Percentiles rank a stretch among this genome's conserved stretches.
These are phyloP conservation scores for Zhuliangozyma blackwelliae DNA, from an alignment of 1,139 yeast species.

Conservation along the genomic window DNA sequence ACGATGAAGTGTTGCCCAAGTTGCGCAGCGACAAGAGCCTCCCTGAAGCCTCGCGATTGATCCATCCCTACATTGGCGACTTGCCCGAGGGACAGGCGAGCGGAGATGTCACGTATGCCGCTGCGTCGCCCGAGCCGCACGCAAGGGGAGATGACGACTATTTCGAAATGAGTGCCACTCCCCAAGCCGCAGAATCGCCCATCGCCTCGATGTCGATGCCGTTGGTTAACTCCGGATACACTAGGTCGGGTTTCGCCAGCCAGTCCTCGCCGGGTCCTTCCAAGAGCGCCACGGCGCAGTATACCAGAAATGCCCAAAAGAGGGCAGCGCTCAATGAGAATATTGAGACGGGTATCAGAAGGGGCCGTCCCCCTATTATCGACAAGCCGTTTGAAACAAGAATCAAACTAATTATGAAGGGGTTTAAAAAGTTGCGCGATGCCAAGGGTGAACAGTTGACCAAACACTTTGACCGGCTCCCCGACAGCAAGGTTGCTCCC, in stretches of 20 bases:
- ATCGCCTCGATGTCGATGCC: slow-evolving; percentile 7
- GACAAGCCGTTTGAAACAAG: slow-evolving; percentile 93
- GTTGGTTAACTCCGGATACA: slow-evolving; percentile 7
- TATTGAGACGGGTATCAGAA: slow-evolving; percentile 59
- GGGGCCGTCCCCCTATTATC: slow-evolving; percentile 95
- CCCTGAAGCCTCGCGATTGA: slow-evolving; percentile 39
- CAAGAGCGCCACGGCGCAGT: slow-evolving; percentile 2
- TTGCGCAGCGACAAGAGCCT: slow-evolving; percentile 39
- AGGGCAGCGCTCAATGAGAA: slow-evolving; percentile 3
- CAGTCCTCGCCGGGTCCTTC: slow-evolving; percentile 3
- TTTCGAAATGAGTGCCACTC: slow-evolving; percentile 12
- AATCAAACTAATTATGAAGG: slow-evolving; percentile 80
- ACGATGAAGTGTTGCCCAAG: slow-evolving; percentile 51
- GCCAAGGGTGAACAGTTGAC: slow-evolving; percentile 37
- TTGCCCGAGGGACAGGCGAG: slow-evolving; percentile 37
- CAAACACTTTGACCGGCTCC: slow-evolving; percentile 74
- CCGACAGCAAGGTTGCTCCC: slow-evolving; percentile 63
- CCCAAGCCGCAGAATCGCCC: slow-evolving; percentile 6
- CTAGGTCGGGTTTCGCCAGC: slow-evolving; percentile 1
- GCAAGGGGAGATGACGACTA: slow-evolving; percentile 5
- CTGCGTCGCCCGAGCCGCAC: slow-evolving; percentile 1
- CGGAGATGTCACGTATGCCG: slow-evolving; percentile 1
- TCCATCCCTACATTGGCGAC: slow-evolving; percentile 72
- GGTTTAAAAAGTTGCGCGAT: slow-evolving; percentile 68
- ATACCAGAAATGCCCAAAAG: slow-evolving; percentile 7